Evolutionary conservation across 495 filamentous ascomycete species (phyloP), one percentile per base, ranked within the genome.

Genomic region (Hypomontagnella submonticulosa): DNA sequence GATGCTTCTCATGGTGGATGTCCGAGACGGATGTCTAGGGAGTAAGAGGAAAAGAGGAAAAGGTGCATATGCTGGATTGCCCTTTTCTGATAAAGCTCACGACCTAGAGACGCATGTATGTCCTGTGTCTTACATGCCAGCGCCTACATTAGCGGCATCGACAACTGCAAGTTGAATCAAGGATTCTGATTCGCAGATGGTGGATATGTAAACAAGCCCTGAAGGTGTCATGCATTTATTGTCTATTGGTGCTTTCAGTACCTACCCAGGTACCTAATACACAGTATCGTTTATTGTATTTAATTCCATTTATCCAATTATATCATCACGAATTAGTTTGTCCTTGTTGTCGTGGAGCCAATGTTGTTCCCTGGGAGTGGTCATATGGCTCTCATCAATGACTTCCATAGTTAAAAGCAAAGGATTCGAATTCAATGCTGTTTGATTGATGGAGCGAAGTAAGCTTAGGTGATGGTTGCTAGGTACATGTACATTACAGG

Each of bases 1-100:
- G 57, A 68, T 63, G 51, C 16, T 70, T 67, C 52, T 67, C 67
- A 65, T 71, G 59, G 49, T 73, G 67, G 50, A 61, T 62, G n/a
- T 15, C 30, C 41, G 11, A 52, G 46, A 41, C 15, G 46, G 8
- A 40, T 60, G 36, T 13, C 20, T 38, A 58, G n/a, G 41, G 47
- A 52, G 42, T 15, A 46, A 38, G 38, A 20, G 27, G 48, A 51
- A 54, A 46, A 27, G 41, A 48, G 18, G 23, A 51, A 58, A 36
- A 52, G 57, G 11, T 52, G 58, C 69, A 66, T 60, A 40, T 42
- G 41, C 32, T 34, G 59, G 59, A 42, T 10, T 51, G 15, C 40
- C 50, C 36, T 30, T 36, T 32, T 46, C 49, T 62, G 49, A 69
- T 62, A 66, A 65, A 69, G 57, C 57, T 62, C 58, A 57, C 40